Percentiles rank a stretch among this genome's conserved stretches.
phyloP scores from a whole-genome alignment of 257 asterid genomes.

The Nicotiana otophora region DNA sequence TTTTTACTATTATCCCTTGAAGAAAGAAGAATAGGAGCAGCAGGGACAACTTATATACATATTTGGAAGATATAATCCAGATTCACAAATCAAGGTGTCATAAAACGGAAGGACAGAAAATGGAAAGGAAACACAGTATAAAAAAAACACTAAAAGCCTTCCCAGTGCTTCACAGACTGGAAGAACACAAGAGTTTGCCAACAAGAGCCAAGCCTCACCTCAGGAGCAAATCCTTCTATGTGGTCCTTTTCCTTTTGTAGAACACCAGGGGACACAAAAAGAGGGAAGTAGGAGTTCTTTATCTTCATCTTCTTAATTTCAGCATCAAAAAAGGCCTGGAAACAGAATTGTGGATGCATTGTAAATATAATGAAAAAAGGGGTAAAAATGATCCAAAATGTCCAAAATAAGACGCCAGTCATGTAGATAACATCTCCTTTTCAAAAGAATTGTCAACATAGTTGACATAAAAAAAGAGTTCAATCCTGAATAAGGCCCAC shows the following conservation, averaged over 20 bases:
- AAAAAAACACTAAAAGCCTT: neutral
- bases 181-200: neutral
- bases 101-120: neutral
- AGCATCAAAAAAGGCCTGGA: constrained; percentile 83
- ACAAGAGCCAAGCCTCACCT: constrained; percentile 46
- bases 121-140: neutral
- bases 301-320: constrained; percentile 98
- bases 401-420: neutral
- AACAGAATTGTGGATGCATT: neutral
- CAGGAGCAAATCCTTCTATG: constrained; percentile 95
- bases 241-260: constrained; percentile 92
- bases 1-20: neutral
- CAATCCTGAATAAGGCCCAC: neutral
- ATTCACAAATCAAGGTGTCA: constrained; percentile 1
- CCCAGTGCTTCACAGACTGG: neutral
- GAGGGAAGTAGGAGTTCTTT: constrained; percentile 90
- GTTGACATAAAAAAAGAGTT: neutral
- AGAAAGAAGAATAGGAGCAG: neutral
- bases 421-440: neutral
- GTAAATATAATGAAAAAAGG: neutral
- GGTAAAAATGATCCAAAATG: neutral
- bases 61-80: neutral
- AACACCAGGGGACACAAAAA: constrained; percentile 74
- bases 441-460: neutral
- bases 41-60: neutral